Percentiles rank a stretch among this genome's conserved stretches.
phyloP scores from a whole-genome alignment of 2,329 filamentous ascomycete genomes.

The Stachybotrys chartarum region DNA sequence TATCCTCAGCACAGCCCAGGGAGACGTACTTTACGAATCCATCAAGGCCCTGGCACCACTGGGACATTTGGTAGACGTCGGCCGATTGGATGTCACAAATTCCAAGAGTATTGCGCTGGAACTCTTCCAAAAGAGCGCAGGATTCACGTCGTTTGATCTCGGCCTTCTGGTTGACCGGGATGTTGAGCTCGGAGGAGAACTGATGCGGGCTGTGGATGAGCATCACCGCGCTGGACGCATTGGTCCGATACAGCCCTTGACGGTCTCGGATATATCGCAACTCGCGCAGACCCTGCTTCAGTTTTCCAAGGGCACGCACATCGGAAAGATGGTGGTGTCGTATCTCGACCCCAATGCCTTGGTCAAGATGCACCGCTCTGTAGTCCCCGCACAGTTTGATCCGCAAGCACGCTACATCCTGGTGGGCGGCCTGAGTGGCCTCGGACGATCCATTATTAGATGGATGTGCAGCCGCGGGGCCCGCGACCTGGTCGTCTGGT shows the following conservation, averaged over 20 bases:
- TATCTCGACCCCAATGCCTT: slow-evolving; percentile 4
- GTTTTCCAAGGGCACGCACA: slow-evolving; percentile 10
- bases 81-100: neutral
- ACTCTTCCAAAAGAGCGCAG: neutral
- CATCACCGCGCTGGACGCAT: slow-evolving; percentile 1
- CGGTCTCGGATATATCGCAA: slow-evolving; percentile 17
- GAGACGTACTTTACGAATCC: neutral
- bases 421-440: slow-evolving; percentile 10
- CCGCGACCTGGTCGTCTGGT: slow-evolving; percentile 12
- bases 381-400: slow-evolving; percentile 7
- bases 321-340: slow-evolving; percentile 16
- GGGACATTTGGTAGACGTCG: neutral
- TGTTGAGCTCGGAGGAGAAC: neutral
- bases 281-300: slow-evolving; percentile 13
- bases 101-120: neutral
- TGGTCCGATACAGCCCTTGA: slow-evolving; percentile 16
- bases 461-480: slow-evolving; percentile 17
- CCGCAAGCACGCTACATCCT: slow-evolving; percentile 13
- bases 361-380: slow-evolving; percentile 1
- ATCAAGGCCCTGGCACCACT: slow-evolving; percentile 1
- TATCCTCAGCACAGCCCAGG: neutral
- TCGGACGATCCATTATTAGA: slow-evolving; percentile 7
- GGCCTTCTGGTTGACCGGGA: neutral
- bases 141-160: neutral
- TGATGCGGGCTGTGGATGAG: neutral